Base-by-base conservation (phyloP, 495 filamentous ascomycete species). In the Pseudomonodictys pantanalensis region DNA sequence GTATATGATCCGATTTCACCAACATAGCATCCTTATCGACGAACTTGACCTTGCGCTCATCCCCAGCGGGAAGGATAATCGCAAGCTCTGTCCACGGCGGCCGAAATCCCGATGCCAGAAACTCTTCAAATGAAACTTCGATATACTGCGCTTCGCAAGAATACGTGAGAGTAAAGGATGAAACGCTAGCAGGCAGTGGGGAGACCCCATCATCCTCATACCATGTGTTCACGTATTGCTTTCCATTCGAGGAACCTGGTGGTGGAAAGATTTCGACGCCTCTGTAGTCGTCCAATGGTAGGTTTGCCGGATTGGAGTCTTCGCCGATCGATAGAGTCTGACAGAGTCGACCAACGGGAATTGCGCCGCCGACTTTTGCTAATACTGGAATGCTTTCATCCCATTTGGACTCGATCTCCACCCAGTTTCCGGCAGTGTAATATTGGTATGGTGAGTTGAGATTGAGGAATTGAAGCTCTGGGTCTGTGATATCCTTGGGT, bases 251-350 rank as follows among this genome's bases (percentile, higher is more conserved):
- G 57, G 58, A 61, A 17, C 72, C 67, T 51, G 68, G 61, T 0
- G 81, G 80, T 2, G 85, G 85, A 67, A 86, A 86, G 41, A 88
- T 81, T 71, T 86, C 84, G 1, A 86, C 77, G 10, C 73, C 83
- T 8, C 85, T 71, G 60, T 79, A 83, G 62, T 86, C 81, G 60
- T 88, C 85, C 3, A 77, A 62, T n/a, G 79, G 77, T n/a, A 79
- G 67, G 33, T 76, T 73, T 0, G 60, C 60, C 1, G 78, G 73
- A n/a, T 77, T 75, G 3, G 77, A 76, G n/a, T 76, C 69, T 32
- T 82, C 83, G 2, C 78, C 81, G 23, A 78, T 74, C 7, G 81
- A 77, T 12, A 79, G 72, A 5, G 82, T 83, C 56, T 83, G 84
- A 1, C 78, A 68, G 45, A 73, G 60, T 65, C 81, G 83, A 17